Conservation (phyloP, 257 asterid genomes). For the Solanum neorickii region DNA sequence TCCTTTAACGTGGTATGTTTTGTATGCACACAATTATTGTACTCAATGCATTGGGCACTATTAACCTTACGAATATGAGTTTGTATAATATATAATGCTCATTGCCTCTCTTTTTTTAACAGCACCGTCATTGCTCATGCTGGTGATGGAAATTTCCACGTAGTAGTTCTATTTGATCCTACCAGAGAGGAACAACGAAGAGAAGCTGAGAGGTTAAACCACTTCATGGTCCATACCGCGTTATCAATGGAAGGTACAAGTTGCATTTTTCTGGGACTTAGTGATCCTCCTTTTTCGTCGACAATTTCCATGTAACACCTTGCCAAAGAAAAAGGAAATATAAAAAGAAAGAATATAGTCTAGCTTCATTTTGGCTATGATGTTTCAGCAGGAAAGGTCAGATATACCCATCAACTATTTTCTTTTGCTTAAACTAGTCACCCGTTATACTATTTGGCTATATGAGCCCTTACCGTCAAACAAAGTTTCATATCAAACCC, state of each 20-base stretch:
- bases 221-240: conserved; percentile 82
- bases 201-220: conserved; percentile 88
- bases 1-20: conserved; percentile 55
- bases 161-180: conserved; percentile 69
- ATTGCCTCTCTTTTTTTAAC: conserved; percentile 6
- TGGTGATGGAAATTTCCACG: conserved; percentile 96
- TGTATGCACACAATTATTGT: neutral
- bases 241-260: conserved; percentile 83
- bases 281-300: neutral
- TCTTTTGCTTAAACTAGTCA: neutral
- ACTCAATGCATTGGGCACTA: neutral
- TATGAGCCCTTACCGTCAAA: neutral
- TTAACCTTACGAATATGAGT: neutral
- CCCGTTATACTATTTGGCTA: neutral
- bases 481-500: neutral
- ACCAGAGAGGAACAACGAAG: conserved; percentile 41
- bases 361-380: neutral
- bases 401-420: neutral
- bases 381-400: neutral
- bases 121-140: conserved; percentile 98
- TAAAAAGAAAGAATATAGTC: neutral
- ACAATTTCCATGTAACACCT: neutral
- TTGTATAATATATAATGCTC: neutral
- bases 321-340: neutral
- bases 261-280: neutral